Evolutionary conservation across 1,284 basidiomycete genomes (phyloP).

Genomic region (Tranzscheliella williamsii): DNA sequence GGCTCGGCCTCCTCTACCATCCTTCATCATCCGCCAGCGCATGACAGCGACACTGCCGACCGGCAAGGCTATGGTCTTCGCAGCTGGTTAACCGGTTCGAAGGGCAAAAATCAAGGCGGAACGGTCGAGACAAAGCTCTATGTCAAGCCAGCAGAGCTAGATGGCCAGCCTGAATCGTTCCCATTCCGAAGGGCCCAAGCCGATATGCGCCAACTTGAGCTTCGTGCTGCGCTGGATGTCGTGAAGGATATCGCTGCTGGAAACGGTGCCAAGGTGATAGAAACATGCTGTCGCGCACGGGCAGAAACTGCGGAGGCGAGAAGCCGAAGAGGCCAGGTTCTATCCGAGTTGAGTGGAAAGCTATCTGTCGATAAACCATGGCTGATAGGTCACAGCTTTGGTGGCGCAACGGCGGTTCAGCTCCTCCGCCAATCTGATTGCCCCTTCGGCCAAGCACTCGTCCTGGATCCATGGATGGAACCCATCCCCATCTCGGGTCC

Average conservation of each 20-base stretch:
- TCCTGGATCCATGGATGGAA: conserved; percentile 49
- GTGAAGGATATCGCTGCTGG: conserved; percentile 26
- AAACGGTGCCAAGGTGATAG: conserved; percentile 9
- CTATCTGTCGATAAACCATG: conserved; percentile 30
- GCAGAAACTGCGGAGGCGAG: conserved; percentile 11
- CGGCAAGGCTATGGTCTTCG: conserved; percentile 3
- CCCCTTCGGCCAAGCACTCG: conserved; percentile 33
- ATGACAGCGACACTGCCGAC: background rate
- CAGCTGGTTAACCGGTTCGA: conserved; percentile 12
- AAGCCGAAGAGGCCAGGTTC: conserved; percentile 3
- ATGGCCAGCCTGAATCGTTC: conserved; percentile 23
- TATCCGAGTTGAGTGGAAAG: conserved; percentile 23
- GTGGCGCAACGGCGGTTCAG: conserved; percentile 41
- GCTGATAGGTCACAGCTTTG: conserved; percentile 49
- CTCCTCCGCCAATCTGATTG: conserved; percentile 16
- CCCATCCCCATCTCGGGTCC: conserved; percentile 19
- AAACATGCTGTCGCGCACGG: conserved; percentile 16
- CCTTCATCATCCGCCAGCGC: conserved; percentile 13
- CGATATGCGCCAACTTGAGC: conserved; percentile 39
- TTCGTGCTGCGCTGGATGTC: conserved; percentile 34
- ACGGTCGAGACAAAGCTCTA: conserved; percentile 35
- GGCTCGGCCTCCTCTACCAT: conserved; percentile 38
- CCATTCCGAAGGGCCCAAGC: conserved; percentile 37
- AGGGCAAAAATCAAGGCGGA: conserved; percentile 1
- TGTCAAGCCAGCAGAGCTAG: conserved; percentile 30